A percentile compares a stretch with the other conserved stretches of the same genome.
phyloP scores from a whole-genome alignment of 352 stramenopile genomes.

The Achlya hypogyna region DNA sequence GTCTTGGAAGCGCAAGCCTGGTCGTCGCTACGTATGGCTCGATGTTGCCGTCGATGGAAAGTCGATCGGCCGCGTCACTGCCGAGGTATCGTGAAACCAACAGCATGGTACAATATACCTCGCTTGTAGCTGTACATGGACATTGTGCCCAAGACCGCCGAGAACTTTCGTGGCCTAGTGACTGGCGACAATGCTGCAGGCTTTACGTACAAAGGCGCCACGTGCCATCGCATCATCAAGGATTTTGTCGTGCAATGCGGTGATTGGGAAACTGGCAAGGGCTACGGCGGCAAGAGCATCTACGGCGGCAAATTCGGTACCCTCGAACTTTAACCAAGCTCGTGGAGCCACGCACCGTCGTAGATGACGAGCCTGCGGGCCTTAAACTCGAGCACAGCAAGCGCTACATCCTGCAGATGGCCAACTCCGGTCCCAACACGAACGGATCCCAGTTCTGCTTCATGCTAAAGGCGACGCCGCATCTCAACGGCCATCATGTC shows the following conservation, averaged over 20 bases:
- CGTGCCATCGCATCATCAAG: constrained; percentile 94
- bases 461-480: constrained; percentile 67
- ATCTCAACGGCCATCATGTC: constrained; percentile 77
- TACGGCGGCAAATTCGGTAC: constrained; percentile 93
- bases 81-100: constrained; percentile 40
- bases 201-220: constrained; percentile 82
- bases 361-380: constrained; percentile 20
- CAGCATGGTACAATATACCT: not conserved
- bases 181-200: constrained; percentile 93
- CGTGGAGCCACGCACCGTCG: not conserved
- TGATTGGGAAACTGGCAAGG: constrained; percentile 89
- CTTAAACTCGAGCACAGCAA: constrained; percentile 68
- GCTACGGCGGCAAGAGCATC: constrained; percentile 94
- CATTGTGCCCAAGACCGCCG: constrained; percentile 95
- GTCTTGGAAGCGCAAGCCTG: constrained; percentile 40
- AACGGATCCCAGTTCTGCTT: constrained; percentile 99
- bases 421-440: constrained; percentile 94
- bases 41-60: constrained; percentile 72
- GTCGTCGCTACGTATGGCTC: constrained; percentile 80
- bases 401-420: constrained; percentile 92
- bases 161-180: constrained; percentile 98
- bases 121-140: constrained; percentile 88
- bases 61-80: constrained; percentile 58
- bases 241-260: constrained; percentile 98
- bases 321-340: not conserved